Conservation (phyloP, 371 early-diverging fungal species). For the Mucor racemosus region DNA sequence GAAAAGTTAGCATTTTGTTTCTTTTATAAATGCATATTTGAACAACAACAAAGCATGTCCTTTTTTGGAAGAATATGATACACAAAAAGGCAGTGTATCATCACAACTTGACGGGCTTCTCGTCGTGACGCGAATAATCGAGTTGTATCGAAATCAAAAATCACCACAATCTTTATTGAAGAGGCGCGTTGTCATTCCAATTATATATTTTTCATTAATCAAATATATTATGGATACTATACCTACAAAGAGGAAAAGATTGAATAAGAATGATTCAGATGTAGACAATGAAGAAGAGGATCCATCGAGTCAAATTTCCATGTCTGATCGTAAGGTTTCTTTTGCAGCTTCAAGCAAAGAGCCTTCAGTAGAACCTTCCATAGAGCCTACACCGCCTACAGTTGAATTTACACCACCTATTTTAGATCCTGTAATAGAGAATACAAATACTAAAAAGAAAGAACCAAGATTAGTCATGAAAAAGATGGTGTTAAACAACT, state of each 20-base stretch:
- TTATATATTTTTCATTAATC: neutral
- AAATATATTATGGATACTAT: constrained; percentile 14
- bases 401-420: too few relatives aligned
- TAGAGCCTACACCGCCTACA: neutral
- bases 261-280: neutral
- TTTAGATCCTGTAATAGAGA: neutral
- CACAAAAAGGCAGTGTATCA: neutral
- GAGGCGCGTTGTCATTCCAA: neutral
- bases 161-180: neutral
- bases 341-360: neutral
- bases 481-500: constrained; percentile 92
- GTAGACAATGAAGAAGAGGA: neutral
- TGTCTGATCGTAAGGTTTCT: constrained; percentile 2
- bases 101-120: too few relatives aligned
- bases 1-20: neutral
- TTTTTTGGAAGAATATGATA: constrained; percentile 5
- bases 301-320: neutral
- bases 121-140: neutral
- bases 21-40: neutral
- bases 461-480: constrained; percentile 83
- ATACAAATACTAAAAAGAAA: constrained; percentile 11
- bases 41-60: constrained; percentile 6
- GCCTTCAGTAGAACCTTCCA: neutral
- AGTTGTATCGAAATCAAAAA: neutral
- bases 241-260: constrained; percentile 18